Percentiles rank a stretch among this genome's conserved stretches.
Conservation (phyloP, 2,329 filamentous ascomycete genomes). For the Fusarium sp. region DNA sequence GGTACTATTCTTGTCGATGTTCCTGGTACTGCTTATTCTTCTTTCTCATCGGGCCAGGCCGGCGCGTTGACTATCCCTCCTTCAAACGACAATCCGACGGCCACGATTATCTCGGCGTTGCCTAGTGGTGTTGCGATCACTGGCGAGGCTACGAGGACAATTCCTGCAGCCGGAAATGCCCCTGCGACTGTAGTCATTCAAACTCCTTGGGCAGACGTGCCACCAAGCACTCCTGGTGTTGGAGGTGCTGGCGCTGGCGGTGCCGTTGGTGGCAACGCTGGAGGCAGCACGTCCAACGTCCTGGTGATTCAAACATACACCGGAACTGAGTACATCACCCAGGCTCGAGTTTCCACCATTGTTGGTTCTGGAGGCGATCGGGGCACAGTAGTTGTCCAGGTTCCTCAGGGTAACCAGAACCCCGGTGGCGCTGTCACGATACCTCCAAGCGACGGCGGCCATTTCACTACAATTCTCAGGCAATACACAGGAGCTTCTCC, state of each 20-base stretch:
- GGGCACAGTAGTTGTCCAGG: constrained; percentile 33
- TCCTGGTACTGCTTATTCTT: constrained; percentile 29
- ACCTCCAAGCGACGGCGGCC: constrained; percentile 26
- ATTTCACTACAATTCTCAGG: constrained; percentile 29
- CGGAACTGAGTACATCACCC: constrained; percentile 28
- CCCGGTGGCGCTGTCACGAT: constrained; percentile 27
- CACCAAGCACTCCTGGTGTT: constrained; percentile 19
- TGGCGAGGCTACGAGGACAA: constrained; percentile 26
- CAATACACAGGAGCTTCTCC: constrained; percentile 19
- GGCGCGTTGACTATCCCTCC: constrained; percentile 33
- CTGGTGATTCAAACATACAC: constrained; percentile 34
- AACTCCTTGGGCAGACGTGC: constrained; percentile 33
- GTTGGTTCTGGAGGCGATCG: constrained; percentile 10
- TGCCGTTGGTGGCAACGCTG: not conserved
- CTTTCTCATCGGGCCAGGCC: constrained; percentile 28
- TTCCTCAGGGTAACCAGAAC: constrained; percentile 24
- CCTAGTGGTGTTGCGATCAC: constrained; percentile 20
- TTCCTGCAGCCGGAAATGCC: constrained; percentile 22
- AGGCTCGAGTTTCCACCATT: constrained; percentile 22
- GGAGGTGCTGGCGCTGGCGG: not conserved
- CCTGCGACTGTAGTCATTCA: constrained; percentile 36
- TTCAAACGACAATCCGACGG: constrained; percentile 27
- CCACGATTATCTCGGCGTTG: constrained; percentile 30
- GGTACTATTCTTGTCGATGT: constrained; percentile 34
- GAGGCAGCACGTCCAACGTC: constrained; percentile 17